These are phyloP conservation scores for Boletus speciosus DNA, from an alignment of 768 basidiomycete genomes.

Conservation along the genomic window DNA sequence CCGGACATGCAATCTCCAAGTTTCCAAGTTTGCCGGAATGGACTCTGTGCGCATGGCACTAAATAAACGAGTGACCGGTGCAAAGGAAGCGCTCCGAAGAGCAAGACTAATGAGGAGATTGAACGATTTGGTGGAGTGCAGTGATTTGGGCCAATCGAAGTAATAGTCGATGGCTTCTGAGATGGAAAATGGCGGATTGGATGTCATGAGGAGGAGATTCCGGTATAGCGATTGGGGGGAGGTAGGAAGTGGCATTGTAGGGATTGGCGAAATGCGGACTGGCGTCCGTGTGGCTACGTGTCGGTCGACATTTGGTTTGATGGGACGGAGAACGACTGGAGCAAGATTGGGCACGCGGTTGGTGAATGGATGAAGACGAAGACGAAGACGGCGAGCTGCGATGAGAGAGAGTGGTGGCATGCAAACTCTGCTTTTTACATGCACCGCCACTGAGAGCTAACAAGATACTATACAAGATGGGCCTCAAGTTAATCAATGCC, in stretches of 20 bases:
- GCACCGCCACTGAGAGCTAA: no score
- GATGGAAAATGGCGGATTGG: conserved; percentile 16
- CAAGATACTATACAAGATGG: neutral
- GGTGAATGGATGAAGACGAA: no score
- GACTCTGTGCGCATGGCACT: conserved; percentile 42
- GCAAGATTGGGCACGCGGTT: no score
- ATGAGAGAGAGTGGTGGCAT: no score
- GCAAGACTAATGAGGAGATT: conserved; percentile 46
- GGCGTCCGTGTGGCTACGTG: neutral
- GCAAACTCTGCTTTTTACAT: no score
- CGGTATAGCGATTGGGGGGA: conserved; percentile 35
- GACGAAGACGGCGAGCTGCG: no score
- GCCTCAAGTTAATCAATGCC: no score
- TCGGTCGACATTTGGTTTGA: conserved; percentile 11
- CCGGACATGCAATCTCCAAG: conserved; percentile 54
- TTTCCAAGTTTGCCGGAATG: conserved; percentile 48
- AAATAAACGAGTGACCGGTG: conserved; percentile 45
- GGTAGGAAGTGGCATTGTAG: conserved; percentile 28
- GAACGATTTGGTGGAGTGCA: conserved; percentile 41
- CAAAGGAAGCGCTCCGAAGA: conserved; percentile 48
- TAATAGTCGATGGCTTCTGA: conserved; percentile 22
- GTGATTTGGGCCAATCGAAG: conserved; percentile 22
- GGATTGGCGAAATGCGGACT: neutral
- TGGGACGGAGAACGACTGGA: neutral
- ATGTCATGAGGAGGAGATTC: conserved; percentile 24